These are phyloP conservation scores for Solanum medicagineum DNA, from an alignment of 257 asterid species.

Conservation along the genomic window DNA sequence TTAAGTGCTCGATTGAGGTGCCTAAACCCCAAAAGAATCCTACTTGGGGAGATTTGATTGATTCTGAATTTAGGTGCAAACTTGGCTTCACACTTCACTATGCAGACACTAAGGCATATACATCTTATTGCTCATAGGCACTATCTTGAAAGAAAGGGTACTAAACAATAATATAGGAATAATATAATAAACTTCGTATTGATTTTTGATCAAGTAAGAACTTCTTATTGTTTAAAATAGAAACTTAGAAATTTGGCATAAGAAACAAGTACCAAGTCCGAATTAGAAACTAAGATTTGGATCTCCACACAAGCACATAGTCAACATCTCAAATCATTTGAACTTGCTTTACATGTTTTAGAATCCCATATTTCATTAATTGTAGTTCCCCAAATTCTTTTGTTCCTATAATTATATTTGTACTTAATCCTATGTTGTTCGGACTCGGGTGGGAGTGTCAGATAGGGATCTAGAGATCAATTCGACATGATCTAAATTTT, in stretches of 20 bases:
- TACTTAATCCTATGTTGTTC: neutral
- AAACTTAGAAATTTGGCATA: neutral
- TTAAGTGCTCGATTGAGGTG: neutral
- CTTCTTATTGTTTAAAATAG: neutral
- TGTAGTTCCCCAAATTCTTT: neutral
- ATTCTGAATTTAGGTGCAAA: neutral
- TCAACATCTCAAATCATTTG: neutral
- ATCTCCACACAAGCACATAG: neutral
- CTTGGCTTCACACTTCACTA: neutral
- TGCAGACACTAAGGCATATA: neutral
- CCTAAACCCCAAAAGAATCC: neutral
- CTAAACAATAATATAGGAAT: neutral
- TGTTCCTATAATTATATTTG: neutral
- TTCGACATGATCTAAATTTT: neutral
- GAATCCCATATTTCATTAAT: neutral
- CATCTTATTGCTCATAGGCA: neutral
- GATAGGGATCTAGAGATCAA: neutral
- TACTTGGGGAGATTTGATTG: too few relatives aligned
- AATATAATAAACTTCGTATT: neutral
- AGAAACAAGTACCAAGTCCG: neutral
- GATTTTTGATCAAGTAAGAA: neutral
- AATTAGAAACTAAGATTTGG: neutral
- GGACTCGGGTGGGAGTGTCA: neutral
- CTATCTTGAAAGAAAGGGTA: neutral
- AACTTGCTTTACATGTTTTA: neutral